Conservation (phyloP, 257 asterid species). For the Fraxinus americana region DNA sequence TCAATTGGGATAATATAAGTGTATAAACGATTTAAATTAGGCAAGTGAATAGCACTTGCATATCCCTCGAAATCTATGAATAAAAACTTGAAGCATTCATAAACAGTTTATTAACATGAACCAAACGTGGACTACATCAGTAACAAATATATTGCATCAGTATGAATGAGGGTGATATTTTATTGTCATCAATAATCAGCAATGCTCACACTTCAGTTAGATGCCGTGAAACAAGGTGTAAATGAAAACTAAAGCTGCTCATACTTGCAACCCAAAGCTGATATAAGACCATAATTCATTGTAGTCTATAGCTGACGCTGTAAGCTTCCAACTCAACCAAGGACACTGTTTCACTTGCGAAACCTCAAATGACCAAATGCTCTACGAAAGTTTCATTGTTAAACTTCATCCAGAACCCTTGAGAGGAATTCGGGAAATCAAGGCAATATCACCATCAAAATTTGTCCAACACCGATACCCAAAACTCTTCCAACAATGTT, state of each 20-base stretch:
- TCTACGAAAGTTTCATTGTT: neutral
- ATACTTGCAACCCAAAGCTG: neutral
- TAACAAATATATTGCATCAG: too few relatives aligned
- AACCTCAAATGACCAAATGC: neutral
- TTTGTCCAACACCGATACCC: neutral
- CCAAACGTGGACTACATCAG: too few relatives aligned
- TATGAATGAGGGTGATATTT: neutral
- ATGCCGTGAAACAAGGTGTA: neutral
- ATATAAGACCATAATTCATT: neutral
- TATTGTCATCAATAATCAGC: neutral
- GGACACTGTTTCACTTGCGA: neutral
- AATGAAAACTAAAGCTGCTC: neutral
- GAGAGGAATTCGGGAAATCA: too few relatives aligned
- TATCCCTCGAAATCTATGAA: too few relatives aligned
- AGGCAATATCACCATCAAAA: neutral
- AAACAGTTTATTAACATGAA: too few relatives aligned
- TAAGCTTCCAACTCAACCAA: too few relatives aligned
- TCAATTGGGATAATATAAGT: too few relatives aligned
- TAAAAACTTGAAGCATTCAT: too few relatives aligned
- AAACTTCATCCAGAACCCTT: neutral
- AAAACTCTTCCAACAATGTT: conserved; percentile 7
- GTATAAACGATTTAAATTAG: too few relatives aligned
- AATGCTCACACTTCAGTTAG: neutral
- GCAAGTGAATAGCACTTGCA: too few relatives aligned
- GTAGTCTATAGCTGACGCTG: neutral